Conservation (phyloP, 2,329 filamentous ascomycete species). For the Hymenoscyphus scutula region DNA sequence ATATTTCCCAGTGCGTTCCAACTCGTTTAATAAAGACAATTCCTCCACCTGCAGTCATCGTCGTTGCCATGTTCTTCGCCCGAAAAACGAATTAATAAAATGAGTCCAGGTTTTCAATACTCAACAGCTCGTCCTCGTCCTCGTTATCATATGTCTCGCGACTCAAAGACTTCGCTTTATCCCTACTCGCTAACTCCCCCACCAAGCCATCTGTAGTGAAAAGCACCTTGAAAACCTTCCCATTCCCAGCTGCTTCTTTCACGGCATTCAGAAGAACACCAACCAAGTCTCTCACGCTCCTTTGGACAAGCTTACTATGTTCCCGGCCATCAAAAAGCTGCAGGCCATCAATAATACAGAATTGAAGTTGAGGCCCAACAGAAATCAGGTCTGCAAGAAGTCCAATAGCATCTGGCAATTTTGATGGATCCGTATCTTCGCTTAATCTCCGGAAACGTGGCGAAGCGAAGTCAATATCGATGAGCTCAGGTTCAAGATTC, state of each 20-base stretch:
- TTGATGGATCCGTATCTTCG: neutral
- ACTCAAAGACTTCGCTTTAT: neutral
- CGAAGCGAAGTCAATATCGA: neutral
- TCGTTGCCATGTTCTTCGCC: too few species aligned
- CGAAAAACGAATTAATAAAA: too few species aligned
- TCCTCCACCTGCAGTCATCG: too few species aligned
- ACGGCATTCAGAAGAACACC: neutral
- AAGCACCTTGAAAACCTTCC: neutral
- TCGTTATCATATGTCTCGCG: neutral
- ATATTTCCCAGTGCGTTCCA: too few species aligned
- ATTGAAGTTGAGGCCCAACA: neutral
- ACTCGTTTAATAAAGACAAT: too few species aligned
- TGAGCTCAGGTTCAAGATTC: neutral
- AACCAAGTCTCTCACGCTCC: neutral
- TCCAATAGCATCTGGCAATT: neutral
- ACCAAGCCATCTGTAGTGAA: neutral
- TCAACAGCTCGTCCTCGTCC: conserved; percentile 1
- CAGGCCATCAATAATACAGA: neutral
- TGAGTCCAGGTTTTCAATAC: too few species aligned
- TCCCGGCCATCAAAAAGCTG: neutral
- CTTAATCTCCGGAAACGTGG: neutral
- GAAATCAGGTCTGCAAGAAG: neutral
- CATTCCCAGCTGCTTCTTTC: neutral
- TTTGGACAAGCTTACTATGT: neutral
- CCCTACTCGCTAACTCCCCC: neutral